Percentiles rank a stretch among this genome's conserved stretches.
phyloP scores from a whole-genome alignment of 148 eudicot genomes.

The Suaeda aralocaspica region DNA sequence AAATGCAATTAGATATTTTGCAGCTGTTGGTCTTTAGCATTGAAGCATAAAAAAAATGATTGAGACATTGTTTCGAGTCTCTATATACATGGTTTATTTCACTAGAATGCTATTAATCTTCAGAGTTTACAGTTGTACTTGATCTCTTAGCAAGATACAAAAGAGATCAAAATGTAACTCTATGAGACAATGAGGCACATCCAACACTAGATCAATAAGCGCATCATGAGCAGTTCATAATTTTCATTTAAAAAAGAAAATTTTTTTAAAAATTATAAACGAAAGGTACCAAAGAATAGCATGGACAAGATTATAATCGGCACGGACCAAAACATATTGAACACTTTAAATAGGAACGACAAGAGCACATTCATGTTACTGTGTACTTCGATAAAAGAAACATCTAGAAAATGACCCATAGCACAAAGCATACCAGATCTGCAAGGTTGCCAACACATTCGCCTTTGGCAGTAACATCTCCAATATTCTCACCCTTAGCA shows the following conservation, averaged over 20 bases:
- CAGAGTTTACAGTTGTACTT: neutral
- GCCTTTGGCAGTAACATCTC: constrained; percentile 99
- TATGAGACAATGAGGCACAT: neutral
- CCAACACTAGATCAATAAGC: neutral
- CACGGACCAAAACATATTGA: neutral
- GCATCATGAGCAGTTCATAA: neutral
- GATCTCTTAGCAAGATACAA: neutral
- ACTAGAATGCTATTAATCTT: neutral
- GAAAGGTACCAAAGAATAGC: neutral
- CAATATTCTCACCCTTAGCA: constrained; percentile 95
- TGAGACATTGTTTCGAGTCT: neutral
- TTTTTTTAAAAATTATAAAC: neutral
- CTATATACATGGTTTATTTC: neutral
- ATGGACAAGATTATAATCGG: neutral
- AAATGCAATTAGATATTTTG: neutral
- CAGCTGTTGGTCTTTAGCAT: neutral
- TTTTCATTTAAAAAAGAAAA: neutral
- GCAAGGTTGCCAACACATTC: constrained; percentile 98
- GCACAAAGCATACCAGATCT: constrained; percentile 67
- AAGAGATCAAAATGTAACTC: neutral
- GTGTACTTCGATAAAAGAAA: neutral
- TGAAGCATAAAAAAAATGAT: neutral
- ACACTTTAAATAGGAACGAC: neutral
- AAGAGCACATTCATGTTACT: neutral
- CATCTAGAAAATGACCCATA: constrained; percentile 7